Evolutionary conservation across 2,329 filamentous ascomycete species (phyloP), one percentile per base, ranked within the genome.

Genomic region (Alternaria arborescens): DNA sequence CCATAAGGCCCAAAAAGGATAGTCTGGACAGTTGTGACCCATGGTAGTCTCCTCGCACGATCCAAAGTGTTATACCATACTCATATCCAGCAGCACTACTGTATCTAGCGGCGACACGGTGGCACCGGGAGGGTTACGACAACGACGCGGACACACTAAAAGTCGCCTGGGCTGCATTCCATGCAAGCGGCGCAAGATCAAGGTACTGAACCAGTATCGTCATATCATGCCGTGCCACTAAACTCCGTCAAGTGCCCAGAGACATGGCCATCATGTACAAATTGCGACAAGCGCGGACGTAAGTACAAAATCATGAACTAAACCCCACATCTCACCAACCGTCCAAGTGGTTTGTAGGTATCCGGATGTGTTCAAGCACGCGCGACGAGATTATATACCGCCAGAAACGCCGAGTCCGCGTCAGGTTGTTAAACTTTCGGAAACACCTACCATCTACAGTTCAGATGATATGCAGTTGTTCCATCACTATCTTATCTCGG

Each of bases 131-230:
- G 44, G 30, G 14, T 34, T 50, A 36, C 68, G 68, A 30, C 66
- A 70, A 54, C 62, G 70, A 60, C 63, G 67, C 11, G 64, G 60
- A 7, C 89, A 91, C 77, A 91, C 89, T 74, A 91, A 90, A 80
- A 90, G 87, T 58, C 84, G 89, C 67, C 85, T 88, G 52, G 89
- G 89, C 46, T 91, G 89, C 70, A 83, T 84, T 63, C 81, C 86
- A 60, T 91, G 89, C 78, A 91, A 91, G 79, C 81, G 82, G 56
- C 82, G 89, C 62, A 91, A 91, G 77, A 89, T 91, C 73, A 91
- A 91, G 86, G 88, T 89, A 78, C 42, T 56, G 42, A 32, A 22
- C 26, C 24, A 7, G 8, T 8, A 32, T 5, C 8, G 7, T n/a
- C 7, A 12, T 47, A 11, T 40, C 30, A 30, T 24, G 12, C 30